phyloP scores from a whole-genome alignment of 2,329 filamentous ascomycete species.

The Thielaviopsis populi region DNA sequence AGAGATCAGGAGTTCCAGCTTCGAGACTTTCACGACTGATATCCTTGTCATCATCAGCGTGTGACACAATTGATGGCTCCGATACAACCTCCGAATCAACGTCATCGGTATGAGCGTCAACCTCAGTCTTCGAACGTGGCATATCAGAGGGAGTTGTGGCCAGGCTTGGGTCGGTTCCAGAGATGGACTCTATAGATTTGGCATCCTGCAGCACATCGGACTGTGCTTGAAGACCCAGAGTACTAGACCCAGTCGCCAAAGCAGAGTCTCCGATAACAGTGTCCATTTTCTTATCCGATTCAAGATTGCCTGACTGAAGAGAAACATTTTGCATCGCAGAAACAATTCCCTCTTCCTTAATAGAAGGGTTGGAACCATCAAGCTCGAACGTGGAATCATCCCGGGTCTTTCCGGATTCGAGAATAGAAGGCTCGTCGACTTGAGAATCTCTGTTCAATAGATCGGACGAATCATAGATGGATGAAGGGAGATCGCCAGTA shows the following conservation, averaged over 20 bases:
- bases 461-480: constrained; percentile 8
- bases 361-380: not conserved
- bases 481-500: constrained; percentile 18
- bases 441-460: constrained; percentile 9
- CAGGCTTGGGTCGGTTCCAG: not conserved
- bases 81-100: constrained; percentile 14
- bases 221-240: not conserved
- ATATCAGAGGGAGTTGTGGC: not conserved
- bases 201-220: not conserved
- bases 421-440: constrained; percentile 10
- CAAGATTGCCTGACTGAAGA: not conserved
- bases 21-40: constrained; percentile 14
- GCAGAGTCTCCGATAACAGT: not conserved
- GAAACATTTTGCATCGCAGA: constrained; percentile 10
- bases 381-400: not conserved
- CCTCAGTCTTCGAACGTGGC: not conserved
- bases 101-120: not conserved
- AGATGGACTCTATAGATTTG: not conserved
- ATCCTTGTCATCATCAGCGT: constrained; percentile 15
- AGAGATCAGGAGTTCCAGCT: constrained; percentile 10
- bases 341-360: constrained; percentile 11
- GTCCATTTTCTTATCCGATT: not conserved
- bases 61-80: constrained; percentile 16
- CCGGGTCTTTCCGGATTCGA: not conserved
- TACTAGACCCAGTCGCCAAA: not conserved